Conservation (phyloP, 257 asterid genomes). For the Vinca minor region DNA sequence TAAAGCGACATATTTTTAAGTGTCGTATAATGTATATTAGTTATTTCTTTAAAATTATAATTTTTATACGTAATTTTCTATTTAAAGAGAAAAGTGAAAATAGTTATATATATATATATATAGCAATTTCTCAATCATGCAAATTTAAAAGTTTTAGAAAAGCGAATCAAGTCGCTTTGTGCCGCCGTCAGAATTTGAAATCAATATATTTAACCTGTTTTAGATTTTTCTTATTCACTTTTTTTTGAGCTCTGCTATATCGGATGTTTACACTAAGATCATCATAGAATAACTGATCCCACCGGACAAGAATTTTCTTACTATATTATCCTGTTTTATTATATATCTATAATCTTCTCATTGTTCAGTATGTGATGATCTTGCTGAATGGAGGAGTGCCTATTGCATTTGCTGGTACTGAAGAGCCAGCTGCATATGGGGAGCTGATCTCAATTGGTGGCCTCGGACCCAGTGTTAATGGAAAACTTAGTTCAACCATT, state of each 20-base stretch:
- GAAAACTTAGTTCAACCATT: conserved; percentile 72
- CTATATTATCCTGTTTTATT: not conserved
- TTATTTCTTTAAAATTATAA: no score
- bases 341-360: conserved; percentile 8
- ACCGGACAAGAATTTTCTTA: not conserved
- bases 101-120: no score
- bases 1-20: no score
- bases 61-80: no score
- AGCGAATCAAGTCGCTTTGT: not conserved
- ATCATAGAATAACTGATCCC: not conserved
- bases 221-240: not conserved
- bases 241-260: not conserved
- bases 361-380: conserved; percentile 76
- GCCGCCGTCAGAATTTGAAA: not conserved
- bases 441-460: conserved; percentile 88
- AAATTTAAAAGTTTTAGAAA: no score
- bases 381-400: conserved; percentile 82
- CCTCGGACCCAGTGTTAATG: conserved; percentile 57
- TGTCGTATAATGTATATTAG: no score
- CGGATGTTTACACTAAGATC: not conserved
- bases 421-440: conserved; percentile 93
- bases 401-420: conserved; percentile 69
- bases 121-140: no score
- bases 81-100: no score
- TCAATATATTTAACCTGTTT: not conserved